Percentiles rank a stretch among this genome's conserved stretches.
Conservation (phyloP, 2,329 filamentous ascomycete genomes). For the Harringtonia aguacate region DNA sequence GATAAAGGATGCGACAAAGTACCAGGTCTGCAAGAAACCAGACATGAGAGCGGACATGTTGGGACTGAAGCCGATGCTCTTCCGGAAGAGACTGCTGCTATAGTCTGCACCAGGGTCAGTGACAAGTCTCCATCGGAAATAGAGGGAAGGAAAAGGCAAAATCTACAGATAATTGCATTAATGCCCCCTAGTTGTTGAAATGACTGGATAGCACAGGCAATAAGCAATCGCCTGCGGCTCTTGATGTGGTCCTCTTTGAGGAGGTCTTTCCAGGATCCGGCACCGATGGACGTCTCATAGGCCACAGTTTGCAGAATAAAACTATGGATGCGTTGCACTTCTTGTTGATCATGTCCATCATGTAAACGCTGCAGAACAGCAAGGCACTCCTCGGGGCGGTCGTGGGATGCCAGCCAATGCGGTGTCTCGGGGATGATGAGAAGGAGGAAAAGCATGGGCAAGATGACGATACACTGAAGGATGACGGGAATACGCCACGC, state of each 20-base stretch:
- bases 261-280: too few relatives aligned
- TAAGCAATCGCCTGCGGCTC: too few relatives aligned
- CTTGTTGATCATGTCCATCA: slow-evolving; percentile 7
- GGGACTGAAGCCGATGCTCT: slow-evolving; percentile 9
- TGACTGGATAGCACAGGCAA: too few relatives aligned
- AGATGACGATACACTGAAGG: slow-evolving; percentile 27
- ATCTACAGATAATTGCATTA: slow-evolving; percentile 10
- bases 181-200: not conserved
- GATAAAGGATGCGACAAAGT: slow-evolving; percentile 11
- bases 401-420: slow-evolving; percentile 29
- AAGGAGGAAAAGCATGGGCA: slow-evolving; percentile 23
- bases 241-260: too few relatives aligned
- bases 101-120: too few relatives aligned
- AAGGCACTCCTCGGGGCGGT: slow-evolving; percentile 19
- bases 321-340: too few relatives aligned
- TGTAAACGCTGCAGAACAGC: slow-evolving; percentile 18
- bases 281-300: not conserved
- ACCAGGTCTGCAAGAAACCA: slow-evolving; percentile 12
- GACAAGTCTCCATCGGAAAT: too few relatives aligned
- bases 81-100: slow-evolving; percentile 12
- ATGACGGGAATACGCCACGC: slow-evolving; percentile 31
- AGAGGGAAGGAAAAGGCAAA: too few relatives aligned
- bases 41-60: slow-evolving; percentile 12
- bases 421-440: slow-evolving; percentile 25
- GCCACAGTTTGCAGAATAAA: too few relatives aligned